phyloP scores from a whole-genome alignment of 306 rosid species.

The Cicer yamashitae region DNA sequence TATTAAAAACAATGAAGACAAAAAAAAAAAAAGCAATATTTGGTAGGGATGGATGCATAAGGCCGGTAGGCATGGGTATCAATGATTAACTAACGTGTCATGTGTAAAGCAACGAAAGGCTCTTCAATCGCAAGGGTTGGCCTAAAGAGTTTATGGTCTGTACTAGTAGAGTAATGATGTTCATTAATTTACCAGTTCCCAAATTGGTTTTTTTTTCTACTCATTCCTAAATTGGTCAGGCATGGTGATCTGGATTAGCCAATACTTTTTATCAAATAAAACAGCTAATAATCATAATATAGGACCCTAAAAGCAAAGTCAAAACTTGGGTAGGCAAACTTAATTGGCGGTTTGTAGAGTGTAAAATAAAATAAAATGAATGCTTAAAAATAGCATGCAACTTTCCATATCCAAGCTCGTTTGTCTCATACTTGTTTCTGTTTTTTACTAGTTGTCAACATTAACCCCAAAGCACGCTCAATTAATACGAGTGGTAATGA shows the following conservation, averaged over 20 bases:
- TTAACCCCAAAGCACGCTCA: constrained; percentile 38
- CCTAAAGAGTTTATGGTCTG: constrained; percentile 19
- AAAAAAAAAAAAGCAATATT: background rate
- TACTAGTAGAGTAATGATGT: background rate
- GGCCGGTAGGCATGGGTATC: constrained; percentile 35
- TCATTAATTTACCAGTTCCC: constrained; percentile 46
- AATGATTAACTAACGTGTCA: constrained; percentile 47
- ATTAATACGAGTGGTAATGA: background rate
- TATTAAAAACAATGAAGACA: too few species aligned
- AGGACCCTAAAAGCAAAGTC: constrained; percentile 45
- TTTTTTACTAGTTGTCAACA: constrained; percentile 41
- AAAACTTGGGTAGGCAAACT: constrained; percentile 49
- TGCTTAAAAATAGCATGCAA: constrained; percentile 39
- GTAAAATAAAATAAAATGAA: constrained; percentile 22
- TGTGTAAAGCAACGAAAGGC: background rate
- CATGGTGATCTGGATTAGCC: constrained; percentile 46
- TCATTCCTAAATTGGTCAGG: constrained; percentile 53
- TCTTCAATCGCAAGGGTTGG: constrained; percentile 35
- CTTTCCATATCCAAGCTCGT: constrained; percentile 5
- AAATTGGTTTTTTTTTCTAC: constrained; percentile 20
- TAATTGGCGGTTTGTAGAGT: constrained; percentile 36
- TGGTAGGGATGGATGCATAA: constrained; percentile 33
- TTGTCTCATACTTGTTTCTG: constrained; percentile 19
- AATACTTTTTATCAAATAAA: constrained; percentile 48
- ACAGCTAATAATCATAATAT: constrained; percentile 47